A percentile compares a stretch with the other conserved stretches of the same genome.
These are phyloP conservation scores for Earliella scabrosa DNA, from an alignment of 1,284 basidiomycete genomes.

Conservation along the genomic window DNA sequence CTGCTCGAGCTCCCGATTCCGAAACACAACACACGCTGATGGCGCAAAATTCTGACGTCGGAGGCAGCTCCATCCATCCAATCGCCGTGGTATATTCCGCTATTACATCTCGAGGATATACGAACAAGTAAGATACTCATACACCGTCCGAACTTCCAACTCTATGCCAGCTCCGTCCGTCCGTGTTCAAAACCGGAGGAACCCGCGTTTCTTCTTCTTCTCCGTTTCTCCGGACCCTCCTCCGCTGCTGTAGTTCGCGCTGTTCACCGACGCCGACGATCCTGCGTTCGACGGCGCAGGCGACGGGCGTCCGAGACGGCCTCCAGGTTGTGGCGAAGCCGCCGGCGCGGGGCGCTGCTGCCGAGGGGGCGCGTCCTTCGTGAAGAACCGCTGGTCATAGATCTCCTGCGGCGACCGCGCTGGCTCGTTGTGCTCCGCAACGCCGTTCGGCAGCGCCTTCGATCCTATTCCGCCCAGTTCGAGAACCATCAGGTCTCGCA, in stretches of 20 bases:
- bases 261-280: conserved; percentile 49
- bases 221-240: conserved; percentile 35
- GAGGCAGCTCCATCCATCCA: conserved; percentile 9
- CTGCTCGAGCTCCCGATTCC: neutral
- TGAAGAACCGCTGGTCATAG: conserved; percentile 81
- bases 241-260: conserved; percentile 38
- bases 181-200: conserved; percentile 64
- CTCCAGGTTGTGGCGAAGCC: conserved; percentile 32
- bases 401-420: conserved; percentile 65
- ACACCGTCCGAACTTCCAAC: conserved; percentile 1
- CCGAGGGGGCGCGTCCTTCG: conserved; percentile 61
- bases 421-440: conserved; percentile 55
- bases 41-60: conserved; percentile 15
- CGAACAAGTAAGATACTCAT: conserved; percentile 25
- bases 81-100: conserved; percentile 20
- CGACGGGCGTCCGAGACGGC: conserved; percentile 36
- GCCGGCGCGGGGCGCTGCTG: conserved; percentile 43
- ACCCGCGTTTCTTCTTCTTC: conserved; percentile 81
- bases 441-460: conserved; percentile 72
- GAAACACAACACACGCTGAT: conserved; percentile 3
- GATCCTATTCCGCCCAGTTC: conserved; percentile 81
- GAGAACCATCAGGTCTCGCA: conserved; percentile 86
- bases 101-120: conserved; percentile 19
- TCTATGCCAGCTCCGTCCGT: neutral
- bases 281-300: conserved; percentile 50